A percentile compares a stretch with the other conserved stretches of the same genome.
These are phyloP conservation scores for Cutaneotrichosporon arboriforme DNA, from an alignment of 1,284 basidiomycete species.

Conservation along the genomic window DNA sequence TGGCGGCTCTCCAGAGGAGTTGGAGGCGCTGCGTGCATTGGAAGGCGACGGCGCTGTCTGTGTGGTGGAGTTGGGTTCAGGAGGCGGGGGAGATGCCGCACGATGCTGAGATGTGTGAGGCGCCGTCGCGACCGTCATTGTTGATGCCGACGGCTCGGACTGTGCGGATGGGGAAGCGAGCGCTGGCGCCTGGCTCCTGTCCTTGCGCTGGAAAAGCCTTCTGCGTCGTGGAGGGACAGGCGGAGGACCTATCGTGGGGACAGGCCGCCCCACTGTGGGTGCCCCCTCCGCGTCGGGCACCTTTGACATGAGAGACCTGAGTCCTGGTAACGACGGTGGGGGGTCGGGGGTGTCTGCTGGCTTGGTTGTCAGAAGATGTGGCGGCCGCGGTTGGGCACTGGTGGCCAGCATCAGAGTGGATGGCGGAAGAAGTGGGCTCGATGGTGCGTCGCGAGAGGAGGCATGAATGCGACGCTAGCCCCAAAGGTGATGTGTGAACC, in stretches of 20 bases:
- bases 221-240: conserved; percentile 1
- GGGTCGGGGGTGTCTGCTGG: background rate
- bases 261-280: background rate
- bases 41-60: too few species aligned
- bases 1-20: background rate
- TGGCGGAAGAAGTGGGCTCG: too few species aligned
- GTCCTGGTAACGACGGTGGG: background rate
- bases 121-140: too few species aligned
- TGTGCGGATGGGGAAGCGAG: too few species aligned
- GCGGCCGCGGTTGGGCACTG: background rate
- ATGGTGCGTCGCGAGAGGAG: too few species aligned
- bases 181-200: background rate
- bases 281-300: background rate
- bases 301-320: background rate
- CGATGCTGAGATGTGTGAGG: too few species aligned
- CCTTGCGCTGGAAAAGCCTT: background rate
- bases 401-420: background rate
- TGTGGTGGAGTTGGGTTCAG: too few species aligned
- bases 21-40: too few species aligned
- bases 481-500: too few species aligned
- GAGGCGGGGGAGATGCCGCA: too few species aligned
- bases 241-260: background rate
- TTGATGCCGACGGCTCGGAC: too few species aligned
- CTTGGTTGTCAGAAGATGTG: background rate
- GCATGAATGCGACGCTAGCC: too few species aligned